phyloP scores from a whole-genome alignment of 2,329 filamentous ascomycete genomes.

The Aspergillus phoenicis region DNA sequence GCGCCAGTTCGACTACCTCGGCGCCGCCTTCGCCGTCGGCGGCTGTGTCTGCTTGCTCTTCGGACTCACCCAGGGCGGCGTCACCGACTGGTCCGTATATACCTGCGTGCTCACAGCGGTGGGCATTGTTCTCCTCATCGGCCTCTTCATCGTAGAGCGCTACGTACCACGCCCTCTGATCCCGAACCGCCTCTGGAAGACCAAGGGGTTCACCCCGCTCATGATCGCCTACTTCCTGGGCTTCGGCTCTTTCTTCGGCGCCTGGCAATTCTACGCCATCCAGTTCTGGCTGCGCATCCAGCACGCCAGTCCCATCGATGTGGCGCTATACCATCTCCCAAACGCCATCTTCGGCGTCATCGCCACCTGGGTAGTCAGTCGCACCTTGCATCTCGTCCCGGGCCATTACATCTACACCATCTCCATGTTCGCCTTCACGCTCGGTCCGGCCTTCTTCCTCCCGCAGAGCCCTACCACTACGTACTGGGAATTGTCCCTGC shows the following conservation, averaged over 20 bases:
- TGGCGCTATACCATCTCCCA: conserved; percentile 49
- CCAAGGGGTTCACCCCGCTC: conserved; percentile 47
- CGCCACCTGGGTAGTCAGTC: conserved; percentile 51
- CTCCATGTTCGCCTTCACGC: conserved; percentile 46
- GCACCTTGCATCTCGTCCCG: conserved; percentile 49
- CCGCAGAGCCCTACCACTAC: conserved; percentile 44
- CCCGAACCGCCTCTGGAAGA: conserved; percentile 48
- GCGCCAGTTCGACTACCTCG: conserved; percentile 42
- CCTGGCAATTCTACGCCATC: conserved; percentile 44
- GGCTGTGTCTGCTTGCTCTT: conserved; percentile 60
- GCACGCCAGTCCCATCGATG: conserved; percentile 42
- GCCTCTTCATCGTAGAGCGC: conserved; percentile 53
- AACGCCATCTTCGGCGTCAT: conserved; percentile 50
- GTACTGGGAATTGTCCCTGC: conserved; percentile 52
- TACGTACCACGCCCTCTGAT: conserved; percentile 49
- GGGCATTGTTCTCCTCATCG: conserved; percentile 49
- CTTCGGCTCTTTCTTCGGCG: conserved; percentile 49
- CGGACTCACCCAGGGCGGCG: conserved; percentile 57
- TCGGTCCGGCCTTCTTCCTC: conserved; percentile 45
- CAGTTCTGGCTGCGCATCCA: conserved; percentile 47
- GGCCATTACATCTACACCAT: conserved; percentile 51
- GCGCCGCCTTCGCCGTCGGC: conserved; percentile 51
- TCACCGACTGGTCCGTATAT: conserved; percentile 54
- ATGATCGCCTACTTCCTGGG: conserved; percentile 50
- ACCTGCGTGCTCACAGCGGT: conserved; percentile 52